Evolutionary conservation across 306 rosid species (phyloP).

Genomic region (Cucurbita ficifolia): DNA sequence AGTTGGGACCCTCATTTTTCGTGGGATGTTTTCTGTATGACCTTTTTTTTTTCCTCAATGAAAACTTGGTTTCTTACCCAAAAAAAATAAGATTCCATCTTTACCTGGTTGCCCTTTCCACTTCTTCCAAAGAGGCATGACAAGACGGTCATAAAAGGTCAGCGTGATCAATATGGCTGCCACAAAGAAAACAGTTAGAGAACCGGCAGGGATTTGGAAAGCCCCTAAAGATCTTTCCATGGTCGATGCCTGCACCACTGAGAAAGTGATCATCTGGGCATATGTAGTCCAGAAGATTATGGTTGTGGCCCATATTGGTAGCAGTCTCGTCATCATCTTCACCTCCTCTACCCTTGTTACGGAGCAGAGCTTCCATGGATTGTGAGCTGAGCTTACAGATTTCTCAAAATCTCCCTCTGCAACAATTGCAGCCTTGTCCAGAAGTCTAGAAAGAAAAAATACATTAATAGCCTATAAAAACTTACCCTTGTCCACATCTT

Average conservation of each 20-base stretch:
- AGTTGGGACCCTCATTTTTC: too few relatives aligned
- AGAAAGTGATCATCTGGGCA: constrained; percentile 87
- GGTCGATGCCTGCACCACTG: constrained; percentile 90
- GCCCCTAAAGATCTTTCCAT: constrained; percentile 52
- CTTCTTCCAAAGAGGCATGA: constrained; percentile 79
- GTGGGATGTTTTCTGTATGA: too few relatives aligned
- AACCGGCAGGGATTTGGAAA: constrained; percentile 85
- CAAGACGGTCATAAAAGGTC: constrained; percentile 46
- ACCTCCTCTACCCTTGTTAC: constrained; percentile 80
- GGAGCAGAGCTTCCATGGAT: constrained; percentile 69
- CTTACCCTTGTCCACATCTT: not conserved
- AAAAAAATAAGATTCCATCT: not conserved
- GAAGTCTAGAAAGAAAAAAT: constrained; percentile 20
- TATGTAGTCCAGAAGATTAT: constrained; percentile 85
- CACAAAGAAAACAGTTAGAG: constrained; percentile 80
- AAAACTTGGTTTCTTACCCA: too few relatives aligned
- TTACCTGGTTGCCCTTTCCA: constrained; percentile 72
- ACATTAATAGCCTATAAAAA: not conserved
- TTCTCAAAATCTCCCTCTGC: constrained; percentile 45
- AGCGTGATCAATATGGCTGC: constrained; percentile 63
- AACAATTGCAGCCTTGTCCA: constrained; percentile 76
- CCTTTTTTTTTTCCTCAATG: too few relatives aligned
- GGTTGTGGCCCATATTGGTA: constrained; percentile 96
- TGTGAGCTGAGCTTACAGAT: constrained; percentile 26
- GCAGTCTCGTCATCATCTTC: constrained; percentile 67